phyloP scores from a whole-genome alignment of 768 basidiomycete genomes.

The Chalciporus piperatus region DNA sequence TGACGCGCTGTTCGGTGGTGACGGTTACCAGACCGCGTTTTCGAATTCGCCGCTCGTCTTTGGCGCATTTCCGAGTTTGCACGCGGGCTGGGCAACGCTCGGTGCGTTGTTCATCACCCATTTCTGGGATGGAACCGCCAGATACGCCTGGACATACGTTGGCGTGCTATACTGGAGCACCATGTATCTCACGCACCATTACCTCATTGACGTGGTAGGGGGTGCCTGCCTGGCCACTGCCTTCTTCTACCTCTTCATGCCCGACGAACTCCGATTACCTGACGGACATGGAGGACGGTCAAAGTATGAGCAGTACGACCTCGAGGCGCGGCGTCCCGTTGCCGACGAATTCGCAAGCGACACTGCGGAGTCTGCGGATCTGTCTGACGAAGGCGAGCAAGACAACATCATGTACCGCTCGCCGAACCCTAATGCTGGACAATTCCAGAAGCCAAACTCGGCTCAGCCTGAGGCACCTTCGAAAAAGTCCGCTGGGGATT shows the following conservation, averaged over 20 bases:
- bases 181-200: slow-evolving; percentile 98
- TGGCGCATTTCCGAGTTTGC: slow-evolving; percentile 94
- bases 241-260: slow-evolving; percentile 87
- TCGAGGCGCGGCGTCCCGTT: slow-evolving; percentile 48
- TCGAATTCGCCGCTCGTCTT: slow-evolving; percentile 90
- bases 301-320: slow-evolving; percentile 78
- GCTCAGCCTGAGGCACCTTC: slow-evolving; percentile 8
- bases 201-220: slow-evolving; percentile 95
- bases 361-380: slow-evolving; percentile 48
- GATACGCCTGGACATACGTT: slow-evolving; percentile 79
- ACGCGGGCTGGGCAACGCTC: slow-evolving; percentile 87
- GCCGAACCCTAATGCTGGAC: slow-evolving; percentile 39
- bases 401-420: slow-evolving; percentile 70
- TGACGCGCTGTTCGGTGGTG: slow-evolving; percentile 76
- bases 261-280: slow-evolving; percentile 67
- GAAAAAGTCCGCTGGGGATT: slow-evolving; percentile 22
- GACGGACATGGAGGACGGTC: slow-evolving; percentile 42
- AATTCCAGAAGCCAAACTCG: slow-evolving; percentile 1
- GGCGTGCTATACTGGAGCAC: slow-evolving; percentile 94
- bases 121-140: slow-evolving; percentile 79
- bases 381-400: slow-evolving; percentile 62
- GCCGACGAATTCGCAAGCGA: slow-evolving; percentile 32
- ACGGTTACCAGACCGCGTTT: slow-evolving; percentile 77
- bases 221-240: slow-evolving; percentile 88
- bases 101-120: slow-evolving; percentile 92